Evolutionary conservation across 2,329 filamentous ascomycete species (phyloP).

Genomic region (Clonostachys solani): DNA sequence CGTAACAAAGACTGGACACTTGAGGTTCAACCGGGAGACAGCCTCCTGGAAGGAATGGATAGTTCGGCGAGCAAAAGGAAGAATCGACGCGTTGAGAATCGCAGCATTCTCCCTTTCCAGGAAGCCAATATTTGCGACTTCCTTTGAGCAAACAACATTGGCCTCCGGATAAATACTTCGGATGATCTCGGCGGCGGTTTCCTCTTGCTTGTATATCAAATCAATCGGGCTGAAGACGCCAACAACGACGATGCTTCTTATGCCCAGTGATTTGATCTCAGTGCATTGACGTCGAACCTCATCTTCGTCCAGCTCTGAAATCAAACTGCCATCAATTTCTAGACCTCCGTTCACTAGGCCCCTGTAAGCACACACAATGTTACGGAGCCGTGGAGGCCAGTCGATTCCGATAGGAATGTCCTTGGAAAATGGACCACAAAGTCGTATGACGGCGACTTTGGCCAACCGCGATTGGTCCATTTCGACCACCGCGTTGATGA

Average conservation of each 20-base stretch:
- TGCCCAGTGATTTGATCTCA: conserved; percentile 31
- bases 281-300: conserved; percentile 33
- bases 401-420: conserved; percentile 46
- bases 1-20: conserved; percentile 55
- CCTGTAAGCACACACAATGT: conserved; percentile 38
- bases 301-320: conserved; percentile 35
- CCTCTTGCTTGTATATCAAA: conserved; percentile 40
- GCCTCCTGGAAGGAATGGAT: conserved; percentile 52
- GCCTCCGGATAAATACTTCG: conserved; percentile 27
- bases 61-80: conserved; percentile 51
- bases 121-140: conserved; percentile 49
- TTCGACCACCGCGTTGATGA: conserved; percentile 55
- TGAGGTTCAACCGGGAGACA: conserved; percentile 40
- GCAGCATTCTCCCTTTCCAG: conserved; percentile 62
- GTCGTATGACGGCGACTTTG: conserved; percentile 47
- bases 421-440: conserved; percentile 49
- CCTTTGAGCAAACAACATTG: conserved; percentile 44
- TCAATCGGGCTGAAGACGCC: conserved; percentile 54
- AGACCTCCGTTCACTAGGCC: conserved; percentile 43
- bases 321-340: conserved; percentile 44
- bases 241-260: conserved; percentile 40
- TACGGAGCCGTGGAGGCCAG: conserved; percentile 44
- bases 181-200: conserved; percentile 39
- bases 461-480: conserved; percentile 41
- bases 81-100: conserved; percentile 61